Evolutionary conservation across 1,139 yeast genomes (phyloP), one percentile per base, ranked within the genome.

Genomic region (Meyerozyma smithsonii): DNA sequence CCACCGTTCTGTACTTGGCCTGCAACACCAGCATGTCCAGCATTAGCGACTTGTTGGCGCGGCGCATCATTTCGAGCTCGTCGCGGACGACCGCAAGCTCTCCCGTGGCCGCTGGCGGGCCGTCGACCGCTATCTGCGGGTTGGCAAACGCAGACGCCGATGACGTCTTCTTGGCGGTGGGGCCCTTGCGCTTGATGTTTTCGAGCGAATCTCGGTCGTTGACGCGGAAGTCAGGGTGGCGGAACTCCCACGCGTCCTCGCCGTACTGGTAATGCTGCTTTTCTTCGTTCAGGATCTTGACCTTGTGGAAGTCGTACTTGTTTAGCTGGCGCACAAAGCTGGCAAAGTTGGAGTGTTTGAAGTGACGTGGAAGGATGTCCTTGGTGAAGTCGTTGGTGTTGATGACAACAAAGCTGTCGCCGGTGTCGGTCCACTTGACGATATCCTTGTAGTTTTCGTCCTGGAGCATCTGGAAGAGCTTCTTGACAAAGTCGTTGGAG

Each of bases 301-400:
- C 58, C 51, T 58, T 58, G 46, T 58, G 62, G 54, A 59, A 58
- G 36, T 59, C 62, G 43, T 83, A 92, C 70, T 92, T 90, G 69
- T 92, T 92, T 52, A 92, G 69, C 58, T 90, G 97, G 44, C 97
- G 77, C 7, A 90, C 97, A 67, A 92, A 92, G 50, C 92, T 81
- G 32, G 97, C 94, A 64, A 88, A 90, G 64, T 92, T 92, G 56
- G 48, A 51, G 51, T 92, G 97, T 55, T 90, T 90, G 67, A 92
- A 92, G 62, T 89, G 95, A 43, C 81, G 79, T 32, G 53, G 53
- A 32, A 49, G 49, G 8, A 49, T 45, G 28, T 44, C 49, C 36
- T 49, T 48, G 42, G 53, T 49, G 47, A 49, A 49, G 51, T 84
- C 94, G 54, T 85, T 86, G 17, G 95, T 86, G 62, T 92, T 95